Evolutionary conservation across 108 stramenopile genomes (phyloP).

Genomic region (Stephanodiscus triporus): DNA sequence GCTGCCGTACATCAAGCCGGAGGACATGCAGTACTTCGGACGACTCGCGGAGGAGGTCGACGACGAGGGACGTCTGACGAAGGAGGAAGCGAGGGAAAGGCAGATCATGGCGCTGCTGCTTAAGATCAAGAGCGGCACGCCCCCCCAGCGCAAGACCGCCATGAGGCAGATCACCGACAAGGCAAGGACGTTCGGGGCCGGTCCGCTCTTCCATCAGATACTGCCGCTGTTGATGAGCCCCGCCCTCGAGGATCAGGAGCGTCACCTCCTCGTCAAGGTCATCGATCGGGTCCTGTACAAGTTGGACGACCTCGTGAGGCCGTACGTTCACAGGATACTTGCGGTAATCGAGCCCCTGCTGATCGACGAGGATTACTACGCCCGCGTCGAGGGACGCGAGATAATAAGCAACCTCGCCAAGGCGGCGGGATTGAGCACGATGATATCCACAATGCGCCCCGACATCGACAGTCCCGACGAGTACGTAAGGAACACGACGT

Average conservation of each 20-base stretch:
- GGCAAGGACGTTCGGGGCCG: slow-evolving; percentile 94
- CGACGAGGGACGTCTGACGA: slow-evolving; percentile 63
- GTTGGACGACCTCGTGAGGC: slow-evolving; percentile 96
- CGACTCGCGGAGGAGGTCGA: slow-evolving; percentile 92
- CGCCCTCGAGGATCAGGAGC: slow-evolving; percentile 98
- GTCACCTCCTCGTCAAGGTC: slow-evolving; percentile 98
- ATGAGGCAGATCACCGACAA: slow-evolving; percentile 98
- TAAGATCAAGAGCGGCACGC: slow-evolving; percentile 98
- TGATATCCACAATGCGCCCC: slow-evolving; percentile 99
- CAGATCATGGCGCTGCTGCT: slow-evolving; percentile 93
- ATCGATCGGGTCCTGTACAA: slow-evolving; percentile 99
- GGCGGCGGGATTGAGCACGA: slow-evolving; percentile 99
- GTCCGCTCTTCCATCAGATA: slow-evolving; percentile 96
- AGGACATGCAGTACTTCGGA: slow-evolving; percentile 99
- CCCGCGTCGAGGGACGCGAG: slow-evolving; percentile 96
- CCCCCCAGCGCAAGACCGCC: slow-evolving; percentile 97
- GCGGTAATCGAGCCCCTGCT: slow-evolving; percentile 98
- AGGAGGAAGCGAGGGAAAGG: slow-evolving; percentile 85
- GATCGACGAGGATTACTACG: slow-evolving; percentile 99
- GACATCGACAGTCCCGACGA: slow-evolving; percentile 99
- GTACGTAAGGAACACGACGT: slow-evolving; percentile 97
- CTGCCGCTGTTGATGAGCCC: slow-evolving; percentile 98
- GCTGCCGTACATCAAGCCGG: slow-evolving; percentile 96
- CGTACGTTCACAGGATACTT: slow-evolving; percentile 96
- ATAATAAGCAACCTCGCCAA: slow-evolving; percentile 99